Evolutionary conservation across 1,139 yeast species (phyloP), one percentile per base, ranked within the genome.

Genomic region (Suhomyces panamericanus): DNA sequence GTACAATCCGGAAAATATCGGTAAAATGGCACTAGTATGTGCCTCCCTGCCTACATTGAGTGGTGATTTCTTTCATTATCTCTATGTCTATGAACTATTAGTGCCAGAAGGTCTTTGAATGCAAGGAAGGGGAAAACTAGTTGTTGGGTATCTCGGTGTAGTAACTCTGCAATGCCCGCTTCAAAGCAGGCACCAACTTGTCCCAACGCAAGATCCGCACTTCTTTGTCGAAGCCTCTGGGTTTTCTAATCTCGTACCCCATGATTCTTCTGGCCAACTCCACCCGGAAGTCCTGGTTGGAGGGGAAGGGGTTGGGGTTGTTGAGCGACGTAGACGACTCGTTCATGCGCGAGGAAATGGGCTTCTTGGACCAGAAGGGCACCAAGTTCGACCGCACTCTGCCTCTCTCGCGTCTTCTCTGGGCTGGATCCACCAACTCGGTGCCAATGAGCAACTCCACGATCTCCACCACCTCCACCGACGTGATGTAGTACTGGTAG

Each of bases 221-320:
- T 53, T 81, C 86, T 60, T 81, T 82, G 56, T 81, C 86, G 58
- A 82, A 81, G 1, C 86, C 86, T 54, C 87, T 68, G 30, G 87
- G 87, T 55, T 79, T 80, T 55, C 87, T 70, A 17, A 71, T 67
- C 49, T 78, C 81, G 58, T 82, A 82, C n/a, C 77, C 76, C 85
- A 81, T 81, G 31, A 82, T 81, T 57, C 86, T 69, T 50, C 78
- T 78, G 4, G 86, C 86, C 50, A 82, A 67, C 54, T 80, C 85
- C 28, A 70, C 63, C 51, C 82, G 64, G 54, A 69, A 73, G 52
- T 80, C 83, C 28, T 70, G 69, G 51, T 70, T 71, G 27, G 59
- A 54, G 11, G 50, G 44, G 13, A 15, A 35, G 42, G 49, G 39
- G 30, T 38, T 41, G 13, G 44, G 46, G 35, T 47, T 46, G 51